Evolutionary conservation across 2,329 filamentous ascomycete genomes (phyloP), one percentile per base, ranked within the genome.

Genomic region (Penicillium aurantiogriseum): DNA sequence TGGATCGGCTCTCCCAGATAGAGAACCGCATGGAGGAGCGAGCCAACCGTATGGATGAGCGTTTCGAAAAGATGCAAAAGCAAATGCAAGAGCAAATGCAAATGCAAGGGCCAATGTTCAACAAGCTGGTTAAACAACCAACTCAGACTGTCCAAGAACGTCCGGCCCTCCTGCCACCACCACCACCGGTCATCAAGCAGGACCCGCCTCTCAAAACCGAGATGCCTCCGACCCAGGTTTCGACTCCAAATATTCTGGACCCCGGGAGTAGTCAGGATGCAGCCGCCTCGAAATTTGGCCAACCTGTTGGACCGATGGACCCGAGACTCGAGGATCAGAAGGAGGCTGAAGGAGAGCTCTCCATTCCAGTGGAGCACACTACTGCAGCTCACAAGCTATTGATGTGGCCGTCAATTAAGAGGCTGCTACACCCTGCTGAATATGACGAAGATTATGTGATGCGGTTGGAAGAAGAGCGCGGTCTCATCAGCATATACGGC

Each of bases 371-470:
- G 29, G 90, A 96, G 64, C 93, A 97, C 69, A 95, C 91, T 0
- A 97, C 92, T 0, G 85, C 91, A n/a, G 92, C 92, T 1, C 90
- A 94, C 50, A 85, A 92, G 61, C 79, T 97, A 19, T 78, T 97
- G 29, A 81, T 83, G 46, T 92, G 89, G 86, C 83, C 83, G 0
- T 83, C 86, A 0, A 91, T 94, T 54, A 76, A 80, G 69, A 76
- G 81, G 60, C 70, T 97, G 69, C 85, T 90, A 35, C 54, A 74
- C 56, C 64, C 79, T 67, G 78, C 80, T 33, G 81, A 81, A 51
- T 81, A 87, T 27, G 83, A 85, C 54, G 84, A 89, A 63, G 76
- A 83, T 36, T 95, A 92, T 70, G 90, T 92, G 0, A 89, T 94
- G 72, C 81, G 85, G 29, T 80, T 87, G 51, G 92, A 96, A 72